Evolutionary conservation across 78 protist species (phyloP), one percentile per base, ranked within the genome.

Genomic region (Dictyostelium purpureum): DNA sequence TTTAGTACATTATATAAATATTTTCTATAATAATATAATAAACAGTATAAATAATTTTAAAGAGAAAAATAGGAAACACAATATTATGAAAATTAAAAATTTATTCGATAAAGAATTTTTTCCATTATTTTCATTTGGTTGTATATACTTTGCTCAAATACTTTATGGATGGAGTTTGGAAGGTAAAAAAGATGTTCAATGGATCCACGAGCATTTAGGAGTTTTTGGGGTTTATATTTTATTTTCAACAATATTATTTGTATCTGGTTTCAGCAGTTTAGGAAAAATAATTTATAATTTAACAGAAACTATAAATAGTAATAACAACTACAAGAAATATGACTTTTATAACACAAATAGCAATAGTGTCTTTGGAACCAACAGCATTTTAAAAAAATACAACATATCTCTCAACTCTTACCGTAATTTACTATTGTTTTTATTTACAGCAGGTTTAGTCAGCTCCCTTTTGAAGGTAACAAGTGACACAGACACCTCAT

Each of bases 141-240:
- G 7, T 0, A 70, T 83, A 7, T 54, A 10, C 26, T 18, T 70
- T 21, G 79, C 90, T 0, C 74, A 83, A 31, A 40, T 28, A 42
- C 28, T 83, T 10, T 83, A 83, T 71, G 56, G 31, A 2, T 83
- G 79, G 70, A 70, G 80, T 16, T 54, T 83, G 16, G 90, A 83
- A 71, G 90, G 90, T 2, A 83, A 59, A 31, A 56, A 56, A 26
- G 90, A 83, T 83, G 65, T 83, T 40, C 67, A 83, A 69, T 83
- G 79, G 79, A 67, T 83, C 28, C 90, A 83, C 40, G 70, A 57
- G n/a, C 79, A 83, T 56, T 42, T 83, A 14, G 59, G 73, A 12
- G 31, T 56, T 7, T 70, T 83, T 14, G 90, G 90, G 31, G 56
- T 83, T 21, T 83, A 83, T 69, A 56, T 83, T 1, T 10, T 83